Evolutionary conservation across 139 green algal genomes (phyloP), one percentile per base, ranked within the genome.

Genomic region (Chlorella vulgaris): DNA sequence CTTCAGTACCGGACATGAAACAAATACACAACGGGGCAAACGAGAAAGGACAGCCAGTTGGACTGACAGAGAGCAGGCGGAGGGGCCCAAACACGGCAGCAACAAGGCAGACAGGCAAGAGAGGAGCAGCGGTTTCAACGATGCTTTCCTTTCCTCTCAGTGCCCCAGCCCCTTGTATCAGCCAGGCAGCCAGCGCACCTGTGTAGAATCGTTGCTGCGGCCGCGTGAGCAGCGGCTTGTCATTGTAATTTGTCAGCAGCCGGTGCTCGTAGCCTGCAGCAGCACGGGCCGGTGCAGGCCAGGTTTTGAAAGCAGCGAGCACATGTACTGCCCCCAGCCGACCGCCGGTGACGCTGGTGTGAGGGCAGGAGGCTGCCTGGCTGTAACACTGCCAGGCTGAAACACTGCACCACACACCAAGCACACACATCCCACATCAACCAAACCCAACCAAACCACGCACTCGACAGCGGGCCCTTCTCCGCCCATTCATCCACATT

Each of bases 191-290:
- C 62, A 22, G 36, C 75, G 6, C 67, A 36, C 89, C 86, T 2
- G 69, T 39, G 84, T 87, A 90, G 75, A 92, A 96, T 1, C 65
- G 51, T 28, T 96, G 91, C 87, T 98, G 93, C 5, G 94, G 94
- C 7, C 91, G 88, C 2, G 92, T 93, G 4, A 98, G 83, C 39
- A 98, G 80, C 19, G 94, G 94, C 86, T 98, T 98, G 58, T 95
- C 92, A 63, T 96, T 96, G 88, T 98, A 98, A 58, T 83, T 93
- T 7, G 66, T 28, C 38, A 98, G 82, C 71, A 96, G 81, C 29
- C 89, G 86, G 66, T 91, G 69, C 84, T 97, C 93, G 50, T 87
- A 80, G 8, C 74, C 82, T 85, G 58, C 5, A 71, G 65, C 13
- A 24, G 7, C 7, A 33, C 3, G n/a, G n/a, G 8, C 42, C 19